phyloP scores from a whole-genome alignment of 2,329 filamentous ascomycete species.

The Xylariaceae sp. region DNA sequence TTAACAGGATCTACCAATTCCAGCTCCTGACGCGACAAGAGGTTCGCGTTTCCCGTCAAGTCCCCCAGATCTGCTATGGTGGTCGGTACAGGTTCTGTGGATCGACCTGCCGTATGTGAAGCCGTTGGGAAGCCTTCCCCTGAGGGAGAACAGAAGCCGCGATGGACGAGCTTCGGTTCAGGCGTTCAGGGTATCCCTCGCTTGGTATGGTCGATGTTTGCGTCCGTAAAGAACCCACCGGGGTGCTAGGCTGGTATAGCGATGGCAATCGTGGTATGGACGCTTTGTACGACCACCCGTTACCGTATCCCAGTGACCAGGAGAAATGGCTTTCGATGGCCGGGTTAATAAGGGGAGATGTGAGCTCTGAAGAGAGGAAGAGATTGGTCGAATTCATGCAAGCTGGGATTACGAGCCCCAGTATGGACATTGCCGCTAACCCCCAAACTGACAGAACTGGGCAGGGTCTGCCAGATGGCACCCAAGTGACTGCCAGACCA shows the following conservation, averaged over 20 bases:
- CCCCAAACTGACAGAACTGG: too few relatives aligned
- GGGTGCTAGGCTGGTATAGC: background rate
- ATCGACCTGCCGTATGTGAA: slow-evolving; percentile 26
- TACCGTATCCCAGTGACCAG: slow-evolving; percentile 5
- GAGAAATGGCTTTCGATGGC: slow-evolving; percentile 6
- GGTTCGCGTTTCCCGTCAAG: slow-evolving; percentile 5
- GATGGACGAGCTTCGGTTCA: slow-evolving; percentile 17
- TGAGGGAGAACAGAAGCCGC: slow-evolving; percentile 19
- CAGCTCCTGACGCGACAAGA: slow-evolving; percentile 16
- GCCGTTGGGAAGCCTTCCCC: slow-evolving; percentile 27
- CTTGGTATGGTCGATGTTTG: too few relatives aligned
- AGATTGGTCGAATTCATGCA: slow-evolving; percentile 18
- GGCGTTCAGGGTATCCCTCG: too few relatives aligned
- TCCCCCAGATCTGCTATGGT: slow-evolving; percentile 23
- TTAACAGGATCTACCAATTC: slow-evolving; percentile 2
- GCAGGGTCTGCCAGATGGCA: background rate
- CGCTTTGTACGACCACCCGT: slow-evolving; percentile 2
- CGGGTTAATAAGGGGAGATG: slow-evolving; percentile 15
- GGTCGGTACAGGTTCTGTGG: slow-evolving; percentile 25
- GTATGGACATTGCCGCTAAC: slow-evolving; percentile 12
- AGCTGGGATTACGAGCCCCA: slow-evolving; percentile 7
- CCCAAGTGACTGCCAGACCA: background rate
- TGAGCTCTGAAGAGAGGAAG: background rate
- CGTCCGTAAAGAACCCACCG: too few relatives aligned
- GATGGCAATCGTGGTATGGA: background rate